Evolutionary conservation across 2,329 filamentous ascomycete species (phyloP).

Genomic region (Penicillium rolfsii): DNA sequence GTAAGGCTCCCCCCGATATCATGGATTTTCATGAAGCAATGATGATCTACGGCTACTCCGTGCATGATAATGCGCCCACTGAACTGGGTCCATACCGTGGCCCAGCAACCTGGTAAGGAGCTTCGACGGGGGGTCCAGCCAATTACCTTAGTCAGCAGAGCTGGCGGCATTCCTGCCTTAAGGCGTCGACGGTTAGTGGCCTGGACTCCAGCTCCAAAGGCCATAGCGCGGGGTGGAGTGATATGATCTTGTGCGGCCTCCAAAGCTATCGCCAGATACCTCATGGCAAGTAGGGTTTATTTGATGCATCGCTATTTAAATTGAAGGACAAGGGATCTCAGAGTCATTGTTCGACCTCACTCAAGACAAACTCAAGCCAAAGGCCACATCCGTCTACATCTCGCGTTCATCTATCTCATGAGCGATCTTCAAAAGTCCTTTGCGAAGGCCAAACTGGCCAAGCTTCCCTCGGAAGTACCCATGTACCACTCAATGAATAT

Average conservation of each 20-base stretch:
- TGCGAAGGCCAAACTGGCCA: constrained; percentile 72
- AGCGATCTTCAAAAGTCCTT: constrained; percentile 80
- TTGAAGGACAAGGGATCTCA: neutral
- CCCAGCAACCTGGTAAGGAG: too few species aligned
- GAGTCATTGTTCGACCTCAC: neutral
- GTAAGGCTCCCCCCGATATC: too few species aligned
- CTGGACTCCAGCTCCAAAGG: neutral
- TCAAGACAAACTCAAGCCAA: neutral
- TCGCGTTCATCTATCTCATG: constrained; percentile 55
- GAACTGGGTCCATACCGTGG: too few species aligned
- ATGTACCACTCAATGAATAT: constrained; percentile 49
- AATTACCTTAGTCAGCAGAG: too few species aligned
- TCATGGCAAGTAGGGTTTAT: neutral
- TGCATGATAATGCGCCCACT: too few species aligned
- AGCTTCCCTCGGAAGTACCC: constrained; percentile 61
- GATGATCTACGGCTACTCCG: too few species aligned
- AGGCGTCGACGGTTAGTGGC: too few species aligned
- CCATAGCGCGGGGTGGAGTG: neutral
- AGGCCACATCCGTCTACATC: neutral
- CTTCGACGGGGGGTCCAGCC: too few species aligned
- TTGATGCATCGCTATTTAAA: neutral
- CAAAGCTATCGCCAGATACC: neutral
- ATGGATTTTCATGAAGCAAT: too few species aligned
- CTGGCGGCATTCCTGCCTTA: too few species aligned
- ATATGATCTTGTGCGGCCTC: neutral